A percentile compares a stretch with the other conserved stretches of the same genome.
These are phyloP conservation scores for Xylaria sp. DNA, from an alignment of 2,329 filamentous ascomycete species.

Conservation along the genomic window DNA sequence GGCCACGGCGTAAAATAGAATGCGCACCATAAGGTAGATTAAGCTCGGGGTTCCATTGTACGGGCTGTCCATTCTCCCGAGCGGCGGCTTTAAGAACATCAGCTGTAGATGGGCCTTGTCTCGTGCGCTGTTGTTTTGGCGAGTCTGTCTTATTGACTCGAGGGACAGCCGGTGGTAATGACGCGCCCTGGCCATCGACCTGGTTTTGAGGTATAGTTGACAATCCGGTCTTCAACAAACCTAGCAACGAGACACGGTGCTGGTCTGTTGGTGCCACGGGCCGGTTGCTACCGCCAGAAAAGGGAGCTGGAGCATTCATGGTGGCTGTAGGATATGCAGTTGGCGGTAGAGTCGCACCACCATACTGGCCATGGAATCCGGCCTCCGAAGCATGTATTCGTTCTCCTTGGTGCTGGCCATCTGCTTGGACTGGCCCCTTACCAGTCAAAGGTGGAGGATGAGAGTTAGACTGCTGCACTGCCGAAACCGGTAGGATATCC, in stretches of 20 bases:
- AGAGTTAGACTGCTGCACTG: slow-evolving; percentile 30
- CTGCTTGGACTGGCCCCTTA: slow-evolving; percentile 20
- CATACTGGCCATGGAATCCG: slow-evolving; percentile 36
- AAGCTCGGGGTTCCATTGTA: slow-evolving; percentile 51
- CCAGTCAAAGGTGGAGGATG: slow-evolving; percentile 28
- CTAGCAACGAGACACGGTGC: slow-evolving; percentile 62
- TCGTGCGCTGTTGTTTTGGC: slow-evolving; percentile 37
- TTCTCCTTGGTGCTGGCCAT: slow-evolving; percentile 32
- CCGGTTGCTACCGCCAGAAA: slow-evolving; percentile 32
- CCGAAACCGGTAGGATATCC: slow-evolving; percentile 42
- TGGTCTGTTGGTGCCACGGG: slow-evolving; percentile 47
- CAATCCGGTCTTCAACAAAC: slow-evolving; percentile 63
- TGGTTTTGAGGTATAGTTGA: slow-evolving; percentile 43
- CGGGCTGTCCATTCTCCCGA: slow-evolving; percentile 47
- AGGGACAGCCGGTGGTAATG: slow-evolving; percentile 15
- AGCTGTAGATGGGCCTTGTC: slow-evolving; percentile 40
- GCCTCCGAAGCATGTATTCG: slow-evolving; percentile 26
- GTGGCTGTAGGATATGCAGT: slow-evolving; percentile 23
- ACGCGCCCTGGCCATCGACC: slow-evolving; percentile 36
- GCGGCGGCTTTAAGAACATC: slow-evolving; percentile 45
- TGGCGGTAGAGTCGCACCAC: slow-evolving; percentile 29
- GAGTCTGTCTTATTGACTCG: slow-evolving; percentile 28
- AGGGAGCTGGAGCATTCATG: slow-evolving; percentile 32
- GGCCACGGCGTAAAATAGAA: slow-evolving; percentile 52
- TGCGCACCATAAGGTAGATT: slow-evolving; percentile 55